Conservation (phyloP, 208 protist species). For the Leishmania braziliensis region DNA sequence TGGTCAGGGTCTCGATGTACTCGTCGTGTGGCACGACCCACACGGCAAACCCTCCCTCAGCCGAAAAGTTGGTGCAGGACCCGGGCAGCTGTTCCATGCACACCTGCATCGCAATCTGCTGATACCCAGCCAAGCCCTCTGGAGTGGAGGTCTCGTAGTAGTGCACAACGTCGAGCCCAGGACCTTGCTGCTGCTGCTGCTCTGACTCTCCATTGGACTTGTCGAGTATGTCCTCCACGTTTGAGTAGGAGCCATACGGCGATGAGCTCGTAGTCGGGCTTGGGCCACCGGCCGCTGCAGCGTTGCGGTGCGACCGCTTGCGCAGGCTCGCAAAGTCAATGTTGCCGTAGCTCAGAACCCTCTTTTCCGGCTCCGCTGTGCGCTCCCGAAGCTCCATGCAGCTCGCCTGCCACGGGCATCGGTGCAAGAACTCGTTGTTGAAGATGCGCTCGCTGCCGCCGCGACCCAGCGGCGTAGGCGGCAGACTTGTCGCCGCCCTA, state of each 20-base stretch:
- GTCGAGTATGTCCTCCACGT: constrained; percentile 27
- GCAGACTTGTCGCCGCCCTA: constrained; percentile 13
- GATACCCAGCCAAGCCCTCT: constrained; percentile 34
- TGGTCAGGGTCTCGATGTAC: constrained; percentile 20
- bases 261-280: not conserved
- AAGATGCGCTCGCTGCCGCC: constrained; percentile 39
- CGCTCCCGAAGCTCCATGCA: constrained; percentile 40
- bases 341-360: constrained; percentile 27
- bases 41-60: constrained; percentile 34
- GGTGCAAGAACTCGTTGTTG: constrained; percentile 37
- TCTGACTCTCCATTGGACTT: not conserved
- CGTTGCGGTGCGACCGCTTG: not conserved
- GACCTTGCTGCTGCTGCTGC: constrained; percentile 9
- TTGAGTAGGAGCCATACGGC: constrained; percentile 20
- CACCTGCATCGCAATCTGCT: constrained; percentile 33
- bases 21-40: constrained; percentile 34
- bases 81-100: constrained; percentile 28
- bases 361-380: constrained; percentile 17
- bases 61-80: constrained; percentile 32
- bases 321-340: constrained; percentile 35
- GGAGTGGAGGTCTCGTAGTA: constrained; percentile 42
- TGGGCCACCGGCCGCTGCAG: not conserved
- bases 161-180: constrained; percentile 38
- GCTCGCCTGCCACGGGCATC: constrained; percentile 37
- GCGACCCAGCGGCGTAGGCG: constrained; percentile 30